These are phyloP conservation scores for Trichothecium sympodiale DNA, from an alignment of 2,329 filamentous ascomycete species.

Conservation along the genomic window DNA sequence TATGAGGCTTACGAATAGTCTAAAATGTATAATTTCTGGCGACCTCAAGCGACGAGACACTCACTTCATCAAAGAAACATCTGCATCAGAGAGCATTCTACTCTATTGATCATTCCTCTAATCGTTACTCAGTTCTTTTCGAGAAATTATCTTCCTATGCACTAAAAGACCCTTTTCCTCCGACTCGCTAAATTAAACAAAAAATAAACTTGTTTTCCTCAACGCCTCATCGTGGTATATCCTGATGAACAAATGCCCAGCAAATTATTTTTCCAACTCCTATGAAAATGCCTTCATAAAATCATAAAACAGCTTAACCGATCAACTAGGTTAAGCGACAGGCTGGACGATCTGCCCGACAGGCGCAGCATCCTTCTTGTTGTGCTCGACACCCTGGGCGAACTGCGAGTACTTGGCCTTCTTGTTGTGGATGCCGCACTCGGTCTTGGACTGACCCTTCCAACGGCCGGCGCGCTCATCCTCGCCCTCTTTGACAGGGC, in stretches of 20 bases:
- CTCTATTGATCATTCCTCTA: too few relatives aligned
- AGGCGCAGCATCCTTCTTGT: slow-evolving; percentile 41
- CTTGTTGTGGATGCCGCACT: slow-evolving; percentile 98
- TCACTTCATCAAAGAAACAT: too few relatives aligned
- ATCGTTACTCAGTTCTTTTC: background rate
- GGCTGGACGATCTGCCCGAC: slow-evolving; percentile 13
- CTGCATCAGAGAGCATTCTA: too few relatives aligned
- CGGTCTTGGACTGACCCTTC: slow-evolving; percentile 93
- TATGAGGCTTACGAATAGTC: too few relatives aligned
- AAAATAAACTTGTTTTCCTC: slow-evolving; percentile 1
- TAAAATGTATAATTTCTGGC: too few relatives aligned
- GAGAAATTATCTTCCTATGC: background rate
- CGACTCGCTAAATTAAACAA: background rate
- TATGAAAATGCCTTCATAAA: background rate
- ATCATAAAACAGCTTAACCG: background rate
- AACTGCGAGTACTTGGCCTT: slow-evolving; percentile 86
- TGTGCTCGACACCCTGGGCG: slow-evolving; percentile 60
- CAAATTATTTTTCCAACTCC: background rate
- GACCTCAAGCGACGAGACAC: too few relatives aligned
- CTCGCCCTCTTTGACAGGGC: slow-evolving; percentile 79
- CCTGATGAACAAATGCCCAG: background rate
- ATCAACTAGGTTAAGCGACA: background rate
- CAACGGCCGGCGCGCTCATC: slow-evolving; percentile 93
- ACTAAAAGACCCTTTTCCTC: too few relatives aligned
- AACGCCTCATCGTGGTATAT: slow-evolving; percentile 1